phyloP scores from a whole-genome alignment of 2,329 filamentous ascomycete genomes.

The Beauveria varroae region DNA sequence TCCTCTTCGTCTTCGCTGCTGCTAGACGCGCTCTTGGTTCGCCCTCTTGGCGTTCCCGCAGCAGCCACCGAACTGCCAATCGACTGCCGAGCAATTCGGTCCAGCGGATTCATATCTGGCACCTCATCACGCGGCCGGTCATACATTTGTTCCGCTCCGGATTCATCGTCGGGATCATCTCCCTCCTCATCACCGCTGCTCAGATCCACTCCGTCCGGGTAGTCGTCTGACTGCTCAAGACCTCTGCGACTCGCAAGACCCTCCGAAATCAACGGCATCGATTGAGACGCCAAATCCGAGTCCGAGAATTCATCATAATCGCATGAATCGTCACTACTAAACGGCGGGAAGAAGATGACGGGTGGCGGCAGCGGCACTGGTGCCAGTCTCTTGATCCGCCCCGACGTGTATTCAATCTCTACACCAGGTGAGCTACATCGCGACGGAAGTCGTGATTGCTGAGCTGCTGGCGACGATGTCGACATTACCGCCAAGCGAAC shows the following conservation, averaged over 20 bases:
- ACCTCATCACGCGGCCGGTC: slow-evolving; percentile 15
- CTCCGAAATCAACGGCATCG: slow-evolving; percentile 16
- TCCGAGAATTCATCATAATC: slow-evolving; percentile 23
- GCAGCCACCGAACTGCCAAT: slow-evolving; percentile 27
- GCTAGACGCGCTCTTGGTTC: slow-evolving; percentile 25
- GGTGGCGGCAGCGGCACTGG: slow-evolving; percentile 46
- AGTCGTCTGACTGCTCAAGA: slow-evolving; percentile 33
- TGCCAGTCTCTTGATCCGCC: slow-evolving; percentile 33
- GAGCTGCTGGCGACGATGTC: slow-evolving; percentile 27
- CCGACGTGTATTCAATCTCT: slow-evolving; percentile 39
- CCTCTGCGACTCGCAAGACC: slow-evolving; percentile 26
- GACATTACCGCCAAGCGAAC: slow-evolving; percentile 34
- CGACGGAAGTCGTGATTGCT: background rate
- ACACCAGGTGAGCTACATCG: slow-evolving; percentile 17
- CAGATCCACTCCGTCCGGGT: slow-evolving; percentile 31
- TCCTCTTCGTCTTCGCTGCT: slow-evolving; percentile 7
- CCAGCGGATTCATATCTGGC: slow-evolving; percentile 8
- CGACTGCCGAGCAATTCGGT: slow-evolving; percentile 14
- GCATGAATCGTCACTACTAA: slow-evolving; percentile 34
- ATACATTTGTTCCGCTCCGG: slow-evolving; percentile 24
- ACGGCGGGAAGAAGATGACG: slow-evolving; percentile 42
- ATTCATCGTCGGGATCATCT: slow-evolving; percentile 30
- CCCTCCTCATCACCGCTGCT: slow-evolving; percentile 35
- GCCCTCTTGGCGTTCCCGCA: slow-evolving; percentile 22
- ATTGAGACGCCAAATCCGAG: slow-evolving; percentile 23